Evolutionary conservation across 1,139 yeast genomes (phyloP), one percentile per base, ranked within the genome.

Genomic region (Lodderomyces theae): DNA sequence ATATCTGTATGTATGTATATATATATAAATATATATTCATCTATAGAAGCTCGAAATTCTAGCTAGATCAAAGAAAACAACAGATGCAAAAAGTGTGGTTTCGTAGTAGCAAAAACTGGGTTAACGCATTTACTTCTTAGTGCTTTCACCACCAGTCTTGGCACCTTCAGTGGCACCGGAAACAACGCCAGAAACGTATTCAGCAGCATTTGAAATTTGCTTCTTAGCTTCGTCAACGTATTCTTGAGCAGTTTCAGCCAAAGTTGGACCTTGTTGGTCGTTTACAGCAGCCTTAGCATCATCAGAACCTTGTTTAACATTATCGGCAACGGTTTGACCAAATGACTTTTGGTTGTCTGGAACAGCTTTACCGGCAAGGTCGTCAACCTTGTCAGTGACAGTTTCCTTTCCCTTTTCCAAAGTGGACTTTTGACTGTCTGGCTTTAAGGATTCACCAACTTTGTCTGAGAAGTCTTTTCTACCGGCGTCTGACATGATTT

Each of bases 401-500:
- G 62, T 47, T 70, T 88, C 96, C 73, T 84, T 82, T 51, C 80
- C 82, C 66, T 82, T 69, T 56, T 86, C 84, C 34, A 69, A 63
- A 53, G 72, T 66, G 37, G 81, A 52, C 74, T 88, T 88, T 61
- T 85, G 74, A 42, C 79, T 66, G 49, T 87, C 82, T 58, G 96
- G 96, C 53, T 79, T 86, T 42, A 85, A 48, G 38, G 76, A 58
- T 73, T 86, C 95, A 43, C 71, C 41, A 50, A 77, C 66, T 69
- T 87, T 86, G 62, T 81, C 84, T 52, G 82, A 54, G 57, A 88
- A 74, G 59, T 74, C 67, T 67, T 86, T 86, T 83, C 95, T 85
- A 53, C 86, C 87, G 48, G 75, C 61, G 78, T 83, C 89, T 56
- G 88, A 79, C 89, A 83, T 83, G 24, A 18, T 33, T 33, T n/a